Conservation (phyloP, 768 basidiomycete species). For the Brasilioporus rufonigricans region DNA sequence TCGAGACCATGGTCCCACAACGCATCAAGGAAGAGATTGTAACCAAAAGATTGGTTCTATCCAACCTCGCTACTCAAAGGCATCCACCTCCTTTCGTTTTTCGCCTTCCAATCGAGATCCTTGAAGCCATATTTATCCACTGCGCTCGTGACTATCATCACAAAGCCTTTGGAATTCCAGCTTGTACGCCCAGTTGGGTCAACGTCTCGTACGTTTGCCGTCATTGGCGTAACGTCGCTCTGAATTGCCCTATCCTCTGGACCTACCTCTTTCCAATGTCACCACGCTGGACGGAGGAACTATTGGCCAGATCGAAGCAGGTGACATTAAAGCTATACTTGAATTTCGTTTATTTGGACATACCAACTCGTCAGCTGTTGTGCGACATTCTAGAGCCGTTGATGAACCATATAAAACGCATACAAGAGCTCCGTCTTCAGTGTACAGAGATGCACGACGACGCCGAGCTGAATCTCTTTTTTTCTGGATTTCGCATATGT, state of each 20-base stretch:
- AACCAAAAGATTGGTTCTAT: neutral
- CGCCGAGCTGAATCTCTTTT: no score
- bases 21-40: no score
- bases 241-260: constrained; percentile 43
- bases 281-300: constrained; percentile 37
- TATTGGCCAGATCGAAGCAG: constrained; percentile 42
- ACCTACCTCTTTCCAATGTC: constrained; percentile 28
- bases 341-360: neutral
- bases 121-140: constrained; percentile 13
- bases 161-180: no score
- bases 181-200: neutral
- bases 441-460: fast-evolving
- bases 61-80: neutral
- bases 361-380: neutral
- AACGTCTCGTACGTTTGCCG: constrained; percentile 14
- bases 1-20: no score
- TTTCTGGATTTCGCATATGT: neutral
- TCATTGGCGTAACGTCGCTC: constrained; percentile 44
- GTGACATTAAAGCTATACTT: constrained; percentile 21
- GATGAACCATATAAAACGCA: neutral
- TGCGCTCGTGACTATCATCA: neutral
- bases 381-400: neutral
- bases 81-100: neutral
- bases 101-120: neutral
- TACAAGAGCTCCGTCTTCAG: neutral